Conservation (phyloP, 805 yeast genomes). For the Saturnispora hagleri region DNA sequence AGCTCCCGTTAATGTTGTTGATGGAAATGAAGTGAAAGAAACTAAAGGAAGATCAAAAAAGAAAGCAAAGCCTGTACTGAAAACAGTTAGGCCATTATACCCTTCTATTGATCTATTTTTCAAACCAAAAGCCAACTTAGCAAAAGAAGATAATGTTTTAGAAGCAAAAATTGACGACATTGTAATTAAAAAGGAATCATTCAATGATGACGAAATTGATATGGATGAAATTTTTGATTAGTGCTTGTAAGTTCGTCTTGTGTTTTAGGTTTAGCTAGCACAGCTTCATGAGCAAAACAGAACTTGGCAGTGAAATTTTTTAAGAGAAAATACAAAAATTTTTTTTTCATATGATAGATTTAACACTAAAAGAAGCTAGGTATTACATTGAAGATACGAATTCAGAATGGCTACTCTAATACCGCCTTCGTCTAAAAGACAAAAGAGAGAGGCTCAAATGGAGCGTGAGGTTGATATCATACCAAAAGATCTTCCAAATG, state of each 20-base stretch:
- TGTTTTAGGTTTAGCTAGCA: background rate
- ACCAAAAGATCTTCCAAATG: constrained; percentile 79
- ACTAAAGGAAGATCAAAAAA: background rate
- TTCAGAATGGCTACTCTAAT: constrained; percentile 74
- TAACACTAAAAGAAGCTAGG: background rate
- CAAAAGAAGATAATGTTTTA: background rate
- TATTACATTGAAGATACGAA: background rate
- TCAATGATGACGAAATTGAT: background rate
- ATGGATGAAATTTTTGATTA: background rate
- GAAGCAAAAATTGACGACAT: background rate
- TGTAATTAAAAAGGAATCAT: background rate
- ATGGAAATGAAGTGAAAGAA: background rate
- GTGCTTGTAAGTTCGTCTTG: background rate
- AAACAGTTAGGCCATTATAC: constrained; percentile 4
- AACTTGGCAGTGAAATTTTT: background rate
- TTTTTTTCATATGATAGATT: background rate
- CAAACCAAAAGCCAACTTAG: background rate
- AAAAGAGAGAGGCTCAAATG: constrained; percentile 72
- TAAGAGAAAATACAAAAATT: background rate
- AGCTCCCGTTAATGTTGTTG: background rate
- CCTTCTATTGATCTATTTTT: constrained; percentile 7
- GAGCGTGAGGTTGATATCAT: constrained; percentile 65
- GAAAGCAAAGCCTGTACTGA: background rate
- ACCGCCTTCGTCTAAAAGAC: constrained; percentile 91
- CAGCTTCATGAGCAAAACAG: background rate